A percentile compares a stretch with the other conserved stretches of the same genome.
Evolutionary conservation across 192 early-diverging fungal genomes (phyloP).

Genomic region (Coemansia sp.): DNA sequence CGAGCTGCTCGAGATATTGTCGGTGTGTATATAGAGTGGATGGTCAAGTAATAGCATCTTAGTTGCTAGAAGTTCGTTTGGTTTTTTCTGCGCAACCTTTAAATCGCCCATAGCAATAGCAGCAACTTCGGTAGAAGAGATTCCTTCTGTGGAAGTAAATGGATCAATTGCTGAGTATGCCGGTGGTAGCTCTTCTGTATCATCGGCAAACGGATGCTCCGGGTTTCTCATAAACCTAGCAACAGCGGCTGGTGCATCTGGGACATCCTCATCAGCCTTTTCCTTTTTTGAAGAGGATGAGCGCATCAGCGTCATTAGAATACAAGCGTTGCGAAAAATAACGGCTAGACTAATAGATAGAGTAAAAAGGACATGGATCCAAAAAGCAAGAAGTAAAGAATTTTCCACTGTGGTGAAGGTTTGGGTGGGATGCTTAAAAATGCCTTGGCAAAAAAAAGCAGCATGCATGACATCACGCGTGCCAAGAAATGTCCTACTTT

Average conservation of each 20-base stretch:
- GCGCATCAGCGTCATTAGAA: not conserved
- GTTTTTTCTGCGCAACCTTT: constrained; percentile 12
- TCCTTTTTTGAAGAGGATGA: not conserved
- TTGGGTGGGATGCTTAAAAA: not conserved
- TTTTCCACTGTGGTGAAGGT: not conserved
- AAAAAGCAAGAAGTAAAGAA: not conserved
- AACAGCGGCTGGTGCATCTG: not conserved
- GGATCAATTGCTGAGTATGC: not conserved
- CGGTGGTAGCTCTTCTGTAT: not conserved
- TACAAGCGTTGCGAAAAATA: not conserved
- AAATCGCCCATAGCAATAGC: not conserved
- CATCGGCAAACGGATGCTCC: not conserved
- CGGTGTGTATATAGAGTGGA: constrained; percentile 23
- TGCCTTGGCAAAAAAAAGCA: not conserved
- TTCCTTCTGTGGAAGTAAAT: not conserved
- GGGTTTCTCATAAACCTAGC: not conserved
- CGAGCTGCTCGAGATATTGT: constrained; percentile 13
- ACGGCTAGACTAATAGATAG: not conserved
- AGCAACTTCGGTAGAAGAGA: not conserved
- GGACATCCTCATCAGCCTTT: not conserved
- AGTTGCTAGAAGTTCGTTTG: constrained; percentile 17
- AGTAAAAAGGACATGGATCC: not conserved
- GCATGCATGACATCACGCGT: not conserved
- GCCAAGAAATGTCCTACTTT: not conserved
- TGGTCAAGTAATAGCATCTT: constrained; percentile 16